Percentiles rank a stretch among this genome's conserved stretches.
Conservation (phyloP, 345 rosid genomes). For the Arabidopsis suecica region DNA sequence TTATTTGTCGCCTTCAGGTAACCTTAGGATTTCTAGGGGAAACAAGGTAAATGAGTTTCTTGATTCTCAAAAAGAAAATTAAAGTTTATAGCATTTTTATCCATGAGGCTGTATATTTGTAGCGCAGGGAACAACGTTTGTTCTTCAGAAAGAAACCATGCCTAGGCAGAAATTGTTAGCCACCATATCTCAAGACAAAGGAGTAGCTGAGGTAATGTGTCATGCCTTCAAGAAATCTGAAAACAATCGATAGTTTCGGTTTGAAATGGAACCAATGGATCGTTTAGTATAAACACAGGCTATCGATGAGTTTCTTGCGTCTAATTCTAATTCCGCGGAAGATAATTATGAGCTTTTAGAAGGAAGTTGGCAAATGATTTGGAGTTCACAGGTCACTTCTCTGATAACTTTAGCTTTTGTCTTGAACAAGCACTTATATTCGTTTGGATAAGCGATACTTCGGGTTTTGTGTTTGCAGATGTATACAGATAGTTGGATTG, state of each 20-base stretch:
- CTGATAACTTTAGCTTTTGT: constrained; percentile 1
- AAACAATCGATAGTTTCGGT: not conserved
- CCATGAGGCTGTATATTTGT: constrained; percentile 46
- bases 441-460: not conserved
- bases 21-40: constrained; percentile 91
- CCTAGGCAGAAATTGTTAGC: constrained; percentile 80
- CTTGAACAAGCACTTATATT: not conserved
- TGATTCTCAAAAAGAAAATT: not conserved
- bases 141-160: constrained; percentile 84
- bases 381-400: constrained; percentile 88
- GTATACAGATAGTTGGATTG: constrained; percentile 95
- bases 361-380: constrained; percentile 96
- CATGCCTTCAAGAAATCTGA: constrained; percentile 14
- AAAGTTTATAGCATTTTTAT: not conserved
- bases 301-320: constrained; percentile 64
- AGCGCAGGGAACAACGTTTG: constrained; percentile 98
- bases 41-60: constrained; percentile 72
- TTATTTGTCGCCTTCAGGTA: constrained; percentile 82
- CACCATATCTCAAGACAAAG: constrained; percentile 64
- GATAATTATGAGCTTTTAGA: constrained; percentile 67
- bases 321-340: constrained; percentile 38
- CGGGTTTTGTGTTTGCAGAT: constrained; percentile 49
- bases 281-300: constrained; percentile 54
- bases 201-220: constrained; percentile 63
- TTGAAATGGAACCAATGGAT: constrained; percentile 18